Conservation (phyloP, 176 grass and related monocot genomes). For the Puya raimondii region DNA sequence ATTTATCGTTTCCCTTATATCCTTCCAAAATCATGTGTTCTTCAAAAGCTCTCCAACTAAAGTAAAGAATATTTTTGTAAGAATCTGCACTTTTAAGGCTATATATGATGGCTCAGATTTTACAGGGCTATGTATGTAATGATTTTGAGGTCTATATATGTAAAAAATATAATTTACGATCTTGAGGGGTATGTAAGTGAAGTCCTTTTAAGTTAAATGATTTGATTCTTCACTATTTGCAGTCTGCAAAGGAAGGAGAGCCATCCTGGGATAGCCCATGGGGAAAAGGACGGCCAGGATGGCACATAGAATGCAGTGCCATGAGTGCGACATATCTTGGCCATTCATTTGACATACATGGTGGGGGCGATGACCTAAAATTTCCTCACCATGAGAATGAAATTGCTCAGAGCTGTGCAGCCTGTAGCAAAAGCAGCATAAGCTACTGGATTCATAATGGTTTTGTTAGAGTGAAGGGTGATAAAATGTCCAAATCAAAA, state of each 20-base stretch:
- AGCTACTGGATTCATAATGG: conserved; percentile 93
- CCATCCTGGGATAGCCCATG: conserved; percentile 93
- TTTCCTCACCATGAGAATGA: conserved; percentile 99
- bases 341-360: conserved; percentile 83
- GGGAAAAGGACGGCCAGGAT: conserved; percentile 83
- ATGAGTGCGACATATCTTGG: conserved; percentile 90
- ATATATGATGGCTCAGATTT: too few relatives aligned
- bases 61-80: too few relatives aligned
- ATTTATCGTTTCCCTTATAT: too few relatives aligned
- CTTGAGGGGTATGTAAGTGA: background rate
- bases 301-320: conserved; percentile 96
- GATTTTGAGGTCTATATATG: too few relatives aligned
- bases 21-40: too few relatives aligned
- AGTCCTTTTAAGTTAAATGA: background rate
- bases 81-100: too few relatives aligned
- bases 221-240: conserved; percentile 16
- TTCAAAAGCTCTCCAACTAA: too few relatives aligned
- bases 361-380: conserved; percentile 80
- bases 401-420: conserved; percentile 90
- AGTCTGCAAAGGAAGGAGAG: conserved; percentile 86
- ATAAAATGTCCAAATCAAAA: conserved; percentile 92
- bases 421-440: conserved; percentile 74
- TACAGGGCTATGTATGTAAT: too few relatives aligned
- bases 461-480: conserved; percentile 92
- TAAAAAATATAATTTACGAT: too few relatives aligned